A percentile compares a stretch with the other conserved stretches of the same genome.
Conservation (phyloP, 2,329 filamentous ascomycete species). For the Cyclaneusma minus region DNA sequence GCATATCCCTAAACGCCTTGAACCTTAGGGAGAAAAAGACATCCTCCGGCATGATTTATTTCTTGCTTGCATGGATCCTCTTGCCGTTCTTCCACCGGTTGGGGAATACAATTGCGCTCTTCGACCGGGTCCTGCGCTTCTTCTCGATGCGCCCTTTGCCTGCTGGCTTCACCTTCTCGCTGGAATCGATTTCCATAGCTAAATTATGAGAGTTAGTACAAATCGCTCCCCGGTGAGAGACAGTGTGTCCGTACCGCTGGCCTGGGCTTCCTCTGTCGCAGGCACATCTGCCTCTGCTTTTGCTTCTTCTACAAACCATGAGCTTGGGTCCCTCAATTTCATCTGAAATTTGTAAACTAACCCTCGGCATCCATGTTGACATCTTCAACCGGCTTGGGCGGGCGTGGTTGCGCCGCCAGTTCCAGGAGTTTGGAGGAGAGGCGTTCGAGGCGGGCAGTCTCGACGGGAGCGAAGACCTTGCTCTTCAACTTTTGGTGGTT, state of each 20-base stretch:
- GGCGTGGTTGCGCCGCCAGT: slow-evolving; percentile 61
- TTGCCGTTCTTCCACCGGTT: slow-evolving; percentile 39
- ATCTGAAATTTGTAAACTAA: background rate
- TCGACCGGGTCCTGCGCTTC: slow-evolving; percentile 28
- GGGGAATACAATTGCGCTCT: slow-evolving; percentile 42
- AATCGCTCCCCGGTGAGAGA: background rate
- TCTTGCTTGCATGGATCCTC: slow-evolving; percentile 26
- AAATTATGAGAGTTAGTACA: background rate
- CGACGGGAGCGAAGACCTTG: slow-evolving; percentile 71
- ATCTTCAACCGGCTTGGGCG: slow-evolving; percentile 32
- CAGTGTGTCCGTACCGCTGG: slow-evolving; percentile 11
- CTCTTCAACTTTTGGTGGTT: slow-evolving; percentile 72
- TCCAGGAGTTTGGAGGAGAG: slow-evolving; percentile 77
- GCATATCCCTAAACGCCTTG: too few relatives aligned
- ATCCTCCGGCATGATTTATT: slow-evolving; percentile 13
- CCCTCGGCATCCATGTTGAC: slow-evolving; percentile 30
- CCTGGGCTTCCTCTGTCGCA: slow-evolving; percentile 7
- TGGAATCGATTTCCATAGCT: slow-evolving; percentile 44
- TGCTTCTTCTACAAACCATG: slow-evolving; percentile 5
- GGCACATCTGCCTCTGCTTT: slow-evolving; percentile 7
- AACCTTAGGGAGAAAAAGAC: slow-evolving; percentile 7
- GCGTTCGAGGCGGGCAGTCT: slow-evolving; percentile 64
- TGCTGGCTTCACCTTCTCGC: slow-evolving; percentile 18
- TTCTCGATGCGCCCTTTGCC: slow-evolving; percentile 40
- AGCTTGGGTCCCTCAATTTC: slow-evolving; percentile 1